Conservation (phyloP, 768 basidiomycete species). For the Thelephora aurantiotincta region DNA sequence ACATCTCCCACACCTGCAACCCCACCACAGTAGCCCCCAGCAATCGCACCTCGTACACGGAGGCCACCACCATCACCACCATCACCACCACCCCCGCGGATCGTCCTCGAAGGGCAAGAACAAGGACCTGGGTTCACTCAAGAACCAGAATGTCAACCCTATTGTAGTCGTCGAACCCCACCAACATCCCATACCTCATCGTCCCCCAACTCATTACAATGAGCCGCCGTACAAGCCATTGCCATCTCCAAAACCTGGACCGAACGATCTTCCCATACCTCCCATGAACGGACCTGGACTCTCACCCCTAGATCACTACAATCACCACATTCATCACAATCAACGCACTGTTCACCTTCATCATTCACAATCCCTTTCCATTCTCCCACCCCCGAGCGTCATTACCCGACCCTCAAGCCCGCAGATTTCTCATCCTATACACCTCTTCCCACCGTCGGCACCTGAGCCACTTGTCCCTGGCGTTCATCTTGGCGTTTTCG, state of each 20-base stretch:
- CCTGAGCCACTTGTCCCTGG: slow-evolving; percentile 10
- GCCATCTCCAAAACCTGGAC: background rate
- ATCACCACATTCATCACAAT: slow-evolving; percentile 5
- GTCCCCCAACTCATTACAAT: background rate
- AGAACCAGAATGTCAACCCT: background rate
- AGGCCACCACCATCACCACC: slow-evolving; percentile 7
- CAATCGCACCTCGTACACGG: slow-evolving; percentile 3
- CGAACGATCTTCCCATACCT: background rate
- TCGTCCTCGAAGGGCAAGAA: background rate
- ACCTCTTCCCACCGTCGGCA: slow-evolving; percentile 7
- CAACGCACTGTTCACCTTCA: slow-evolving; percentile 2
- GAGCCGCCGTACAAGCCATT: background rate
- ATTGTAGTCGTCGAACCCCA: slow-evolving; percentile 1
- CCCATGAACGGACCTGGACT: slow-evolving; percentile 3
- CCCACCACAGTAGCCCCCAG: slow-evolving; percentile 11
- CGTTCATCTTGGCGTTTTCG: slow-evolving; percentile 38
- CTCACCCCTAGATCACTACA: slow-evolving; percentile 7
- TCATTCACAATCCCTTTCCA: slow-evolving; percentile 5
- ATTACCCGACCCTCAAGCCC: slow-evolving; percentile 3
- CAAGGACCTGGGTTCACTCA: background rate
- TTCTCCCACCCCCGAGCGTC: slow-evolving; percentile 1
- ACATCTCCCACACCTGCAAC: slow-evolving; percentile 11
- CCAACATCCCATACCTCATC: slow-evolving; percentile 2
- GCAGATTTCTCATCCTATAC: slow-evolving; percentile 1
- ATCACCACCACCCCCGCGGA: slow-evolving; percentile 4